These are phyloP conservation scores for Tardiomyces digboiensis DNA, from an alignment of 1,139 yeast genomes.

Conservation along the genomic window DNA sequence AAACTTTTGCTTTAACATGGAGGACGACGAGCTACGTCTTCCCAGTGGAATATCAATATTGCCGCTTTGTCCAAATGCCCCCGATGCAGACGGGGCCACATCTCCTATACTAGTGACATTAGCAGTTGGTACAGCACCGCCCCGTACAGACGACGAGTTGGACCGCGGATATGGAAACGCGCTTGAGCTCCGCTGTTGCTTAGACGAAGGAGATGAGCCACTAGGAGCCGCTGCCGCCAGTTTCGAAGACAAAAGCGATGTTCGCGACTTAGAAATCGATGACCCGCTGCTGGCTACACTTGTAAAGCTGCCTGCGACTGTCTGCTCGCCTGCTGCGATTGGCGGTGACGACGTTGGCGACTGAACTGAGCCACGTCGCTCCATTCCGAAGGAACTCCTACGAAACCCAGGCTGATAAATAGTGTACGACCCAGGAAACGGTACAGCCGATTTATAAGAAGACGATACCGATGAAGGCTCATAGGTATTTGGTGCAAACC, in stretches of 20 bases:
- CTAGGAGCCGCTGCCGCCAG: slow-evolving; percentile 12
- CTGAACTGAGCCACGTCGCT: not conserved
- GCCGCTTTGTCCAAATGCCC: slow-evolving; percentile 2
- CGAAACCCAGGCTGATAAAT: not conserved
- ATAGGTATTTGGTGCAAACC: slow-evolving; percentile 20
- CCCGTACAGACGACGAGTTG: slow-evolving; percentile 1
- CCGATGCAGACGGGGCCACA: not conserved
- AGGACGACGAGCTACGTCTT: slow-evolving; percentile 3
- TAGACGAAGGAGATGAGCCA: not conserved
- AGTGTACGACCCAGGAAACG: slow-evolving; percentile 2
- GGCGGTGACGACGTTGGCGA: slow-evolving; percentile 4
- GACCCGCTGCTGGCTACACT: slow-evolving; percentile 5
- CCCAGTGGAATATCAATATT: slow-evolving; percentile 3
- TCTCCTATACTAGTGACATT: slow-evolving; percentile 3
- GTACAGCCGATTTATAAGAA: slow-evolving; percentile 16
- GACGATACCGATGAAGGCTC: slow-evolving; percentile 24
- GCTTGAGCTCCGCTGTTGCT: not conserved
- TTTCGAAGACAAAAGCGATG: slow-evolving; percentile 23
- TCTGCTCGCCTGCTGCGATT: slow-evolving; percentile 8
- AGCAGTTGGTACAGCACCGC: slow-evolving; percentile 1
- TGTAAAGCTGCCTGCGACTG: slow-evolving; percentile 4
- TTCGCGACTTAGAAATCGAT: slow-evolving; percentile 9
- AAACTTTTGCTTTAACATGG: slow-evolving; percentile 12
- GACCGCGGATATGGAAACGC: slow-evolving; percentile 1
- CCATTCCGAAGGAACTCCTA: not conserved